A percentile compares a stretch with the other conserved stretches of the same genome.
phyloP scores from a whole-genome alignment of 2,329 filamentous ascomycete species.

The Sporothrix brasiliensis region DNA sequence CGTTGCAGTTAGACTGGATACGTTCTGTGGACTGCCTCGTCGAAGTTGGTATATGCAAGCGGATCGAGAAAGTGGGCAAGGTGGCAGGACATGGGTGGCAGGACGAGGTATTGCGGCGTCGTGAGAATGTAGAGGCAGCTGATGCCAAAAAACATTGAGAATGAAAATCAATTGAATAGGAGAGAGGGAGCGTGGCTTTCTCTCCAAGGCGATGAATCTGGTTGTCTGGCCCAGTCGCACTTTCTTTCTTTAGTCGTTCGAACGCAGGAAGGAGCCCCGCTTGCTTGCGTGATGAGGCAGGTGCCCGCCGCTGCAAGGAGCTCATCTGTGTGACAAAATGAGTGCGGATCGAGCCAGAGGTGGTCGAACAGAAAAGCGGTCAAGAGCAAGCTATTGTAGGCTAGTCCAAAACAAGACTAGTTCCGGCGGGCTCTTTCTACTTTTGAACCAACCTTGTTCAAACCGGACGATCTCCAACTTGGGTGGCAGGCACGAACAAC shows the following conservation, averaged over 20 bases:
- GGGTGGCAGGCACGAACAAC: slow-evolving; percentile 21
- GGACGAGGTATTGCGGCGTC: neutral
- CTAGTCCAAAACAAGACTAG: slow-evolving; percentile 29
- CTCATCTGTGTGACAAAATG: neutral
- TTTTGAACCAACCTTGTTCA: slow-evolving; percentile 23
- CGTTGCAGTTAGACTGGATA: slow-evolving; percentile 17
- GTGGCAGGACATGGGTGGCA: slow-evolving; percentile 12
- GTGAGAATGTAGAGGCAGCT: neutral
- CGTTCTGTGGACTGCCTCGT: slow-evolving; percentile 1
- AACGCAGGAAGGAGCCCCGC: slow-evolving; percentile 27
- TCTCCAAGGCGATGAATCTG: neutral
- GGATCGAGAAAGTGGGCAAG: slow-evolving; percentile 24
- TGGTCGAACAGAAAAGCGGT: slow-evolving; percentile 31
- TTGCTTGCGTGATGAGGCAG: slow-evolving; percentile 29
- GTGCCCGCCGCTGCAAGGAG: slow-evolving; percentile 20
- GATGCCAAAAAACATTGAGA: neutral
- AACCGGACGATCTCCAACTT: slow-evolving; percentile 17
- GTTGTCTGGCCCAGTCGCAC: slow-evolving; percentile 11
- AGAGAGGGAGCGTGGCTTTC: neutral
- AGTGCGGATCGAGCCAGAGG: slow-evolving; percentile 1
- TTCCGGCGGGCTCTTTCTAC: slow-evolving; percentile 25
- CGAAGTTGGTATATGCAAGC: slow-evolving; percentile 16
- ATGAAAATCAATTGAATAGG: neutral
- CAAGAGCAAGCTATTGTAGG: slow-evolving; percentile 20
- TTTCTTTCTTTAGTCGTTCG: slow-evolving; percentile 18